A percentile compares a stretch with the other conserved stretches of the same genome.
phyloP scores from a whole-genome alignment of 1,284 basidiomycete species.

The Pseudozyma pruni region DNA sequence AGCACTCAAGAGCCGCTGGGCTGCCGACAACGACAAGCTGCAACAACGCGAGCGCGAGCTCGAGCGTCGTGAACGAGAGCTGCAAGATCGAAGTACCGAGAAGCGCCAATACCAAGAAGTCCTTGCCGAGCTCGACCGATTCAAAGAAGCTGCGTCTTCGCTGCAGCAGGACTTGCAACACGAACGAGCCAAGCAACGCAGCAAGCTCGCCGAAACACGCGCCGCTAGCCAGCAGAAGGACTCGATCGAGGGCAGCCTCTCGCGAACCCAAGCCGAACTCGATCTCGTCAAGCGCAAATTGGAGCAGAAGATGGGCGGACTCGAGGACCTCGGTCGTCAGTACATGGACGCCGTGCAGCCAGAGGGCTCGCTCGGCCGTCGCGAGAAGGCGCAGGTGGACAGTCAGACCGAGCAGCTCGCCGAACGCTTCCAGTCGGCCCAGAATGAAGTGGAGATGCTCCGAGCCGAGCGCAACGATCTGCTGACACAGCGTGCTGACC shows the following conservation, averaged over 20 bases:
- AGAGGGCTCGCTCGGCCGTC: constrained; percentile 9
- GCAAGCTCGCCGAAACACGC: constrained; percentile 29
- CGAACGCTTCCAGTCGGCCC: constrained; percentile 35
- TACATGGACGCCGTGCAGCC: constrained; percentile 29
- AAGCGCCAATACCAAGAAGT: constrained; percentile 36
- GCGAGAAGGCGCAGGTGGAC: constrained; percentile 11
- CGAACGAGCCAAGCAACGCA: constrained; percentile 34
- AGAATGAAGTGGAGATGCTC: constrained; percentile 41
- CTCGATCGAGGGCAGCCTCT: constrained; percentile 36
- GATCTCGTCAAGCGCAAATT: constrained; percentile 42
- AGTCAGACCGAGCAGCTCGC: constrained; percentile 38
- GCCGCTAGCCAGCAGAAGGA: constrained; percentile 30
- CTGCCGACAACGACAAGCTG: constrained; percentile 39
- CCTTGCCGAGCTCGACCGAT: constrained; percentile 35
- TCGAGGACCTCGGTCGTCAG: constrained; percentile 30
- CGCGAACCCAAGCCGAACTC: constrained; percentile 39
- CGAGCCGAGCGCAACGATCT: constrained; percentile 44
- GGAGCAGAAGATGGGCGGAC: constrained; percentile 42
- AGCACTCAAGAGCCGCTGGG: constrained; percentile 50
- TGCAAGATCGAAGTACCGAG: constrained; percentile 43
- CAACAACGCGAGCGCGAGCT: constrained; percentile 40
- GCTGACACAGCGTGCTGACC: constrained; percentile 32
- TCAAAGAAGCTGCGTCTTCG: constrained; percentile 37
- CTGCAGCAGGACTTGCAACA: constrained; percentile 40
- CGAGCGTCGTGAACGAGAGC: constrained; percentile 39